phyloP scores from a whole-genome alignment of 208 protist species.

The Crithidia acanthocephali region DNA sequence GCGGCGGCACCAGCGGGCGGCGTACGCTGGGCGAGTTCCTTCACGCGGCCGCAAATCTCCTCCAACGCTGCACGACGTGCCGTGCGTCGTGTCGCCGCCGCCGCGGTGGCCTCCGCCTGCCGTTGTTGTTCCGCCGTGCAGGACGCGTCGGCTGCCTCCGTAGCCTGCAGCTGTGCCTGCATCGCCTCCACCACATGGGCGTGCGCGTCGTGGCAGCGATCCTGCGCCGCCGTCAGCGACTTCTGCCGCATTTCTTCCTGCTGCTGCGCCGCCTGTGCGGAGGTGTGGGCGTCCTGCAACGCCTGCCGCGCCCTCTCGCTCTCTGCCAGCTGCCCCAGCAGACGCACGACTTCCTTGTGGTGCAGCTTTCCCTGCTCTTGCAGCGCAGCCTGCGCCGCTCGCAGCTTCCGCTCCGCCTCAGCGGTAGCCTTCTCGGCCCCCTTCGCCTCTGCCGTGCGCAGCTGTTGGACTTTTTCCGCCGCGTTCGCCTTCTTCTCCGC shows the following conservation, averaged over 20 bases:
- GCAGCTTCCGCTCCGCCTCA: constrained; percentile 8
- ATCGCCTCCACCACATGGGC: constrained; percentile 5
- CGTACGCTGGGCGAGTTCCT: neutral
- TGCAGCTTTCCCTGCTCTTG: constrained; percentile 18
- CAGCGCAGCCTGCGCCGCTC: constrained; percentile 6
- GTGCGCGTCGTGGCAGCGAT: neutral
- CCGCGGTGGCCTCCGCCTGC: neutral
- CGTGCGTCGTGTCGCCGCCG: neutral
- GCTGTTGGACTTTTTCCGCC: constrained; percentile 1
- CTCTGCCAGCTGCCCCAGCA: constrained; percentile 10
- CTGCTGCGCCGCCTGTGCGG: neutral
- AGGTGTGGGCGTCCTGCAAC: constrained; percentile 13
- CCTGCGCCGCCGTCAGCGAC: constrained; percentile 5
- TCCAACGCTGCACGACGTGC: neutral
- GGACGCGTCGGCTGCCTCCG: neutral
- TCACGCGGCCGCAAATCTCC: neutral
- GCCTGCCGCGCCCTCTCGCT: constrained; percentile 10
- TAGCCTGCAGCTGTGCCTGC: constrained; percentile 1
- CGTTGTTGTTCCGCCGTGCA: neutral
- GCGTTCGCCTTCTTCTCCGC: neutral
- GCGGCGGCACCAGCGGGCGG: neutral
- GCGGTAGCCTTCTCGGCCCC: constrained; percentile 8
- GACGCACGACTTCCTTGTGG: constrained; percentile 11
- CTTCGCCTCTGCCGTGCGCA: neutral
- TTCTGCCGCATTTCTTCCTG: neutral